phyloP scores from a whole-genome alignment of 495 filamentous ascomycete genomes.

The Copromyces sp. region DNA sequence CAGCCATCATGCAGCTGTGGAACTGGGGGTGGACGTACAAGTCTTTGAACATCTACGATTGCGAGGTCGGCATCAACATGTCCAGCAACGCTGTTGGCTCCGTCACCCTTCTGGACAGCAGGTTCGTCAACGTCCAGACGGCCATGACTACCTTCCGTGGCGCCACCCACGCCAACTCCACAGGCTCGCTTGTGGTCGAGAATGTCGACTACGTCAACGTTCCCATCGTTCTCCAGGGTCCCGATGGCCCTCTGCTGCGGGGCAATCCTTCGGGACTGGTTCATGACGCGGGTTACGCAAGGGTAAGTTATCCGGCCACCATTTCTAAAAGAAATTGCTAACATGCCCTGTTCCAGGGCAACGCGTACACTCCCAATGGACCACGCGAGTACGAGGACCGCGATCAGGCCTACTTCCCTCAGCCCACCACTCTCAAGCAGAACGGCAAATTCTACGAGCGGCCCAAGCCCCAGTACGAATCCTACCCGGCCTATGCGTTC shows the following conservation, averaged over 20 bases:
- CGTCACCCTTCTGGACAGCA: constrained; percentile 69
- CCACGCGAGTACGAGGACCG: constrained; percentile 11
- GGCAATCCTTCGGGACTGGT: constrained; percentile 15
- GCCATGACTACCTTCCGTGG: constrained; percentile 51
- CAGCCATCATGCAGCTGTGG: constrained; percentile 81
- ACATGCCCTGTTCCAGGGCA: constrained; percentile 16
- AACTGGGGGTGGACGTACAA: constrained; percentile 85
- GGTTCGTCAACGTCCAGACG: constrained; percentile 53
- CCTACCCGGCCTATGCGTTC: constrained; percentile 29
- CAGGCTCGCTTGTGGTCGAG: constrained; percentile 63
- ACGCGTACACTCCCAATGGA: constrained; percentile 15
- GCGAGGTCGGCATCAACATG: constrained; percentile 69
- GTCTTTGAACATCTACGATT: constrained; percentile 64
- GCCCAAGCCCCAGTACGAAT: constrained; percentile 58
- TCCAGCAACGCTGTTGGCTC: constrained; percentile 60
- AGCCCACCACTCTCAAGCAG: constrained; percentile 19
- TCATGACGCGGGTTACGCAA: constrained; percentile 13
- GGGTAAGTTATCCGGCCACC: constrained; percentile 27
- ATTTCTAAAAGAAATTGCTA: too few relatives aligned
- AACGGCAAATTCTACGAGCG: constrained; percentile 48
- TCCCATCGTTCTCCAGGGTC: constrained; percentile 42
- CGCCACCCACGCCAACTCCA: constrained; percentile 47
- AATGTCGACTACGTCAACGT: constrained; percentile 57
- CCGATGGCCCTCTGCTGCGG: constrained; percentile 38
- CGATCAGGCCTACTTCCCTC: constrained; percentile 9